Percentiles rank a stretch among this genome's conserved stretches.
These are phyloP conservation scores for Speleostelium caveatum DNA, from an alignment of 78 protist species.

Conservation along the genomic window DNA sequence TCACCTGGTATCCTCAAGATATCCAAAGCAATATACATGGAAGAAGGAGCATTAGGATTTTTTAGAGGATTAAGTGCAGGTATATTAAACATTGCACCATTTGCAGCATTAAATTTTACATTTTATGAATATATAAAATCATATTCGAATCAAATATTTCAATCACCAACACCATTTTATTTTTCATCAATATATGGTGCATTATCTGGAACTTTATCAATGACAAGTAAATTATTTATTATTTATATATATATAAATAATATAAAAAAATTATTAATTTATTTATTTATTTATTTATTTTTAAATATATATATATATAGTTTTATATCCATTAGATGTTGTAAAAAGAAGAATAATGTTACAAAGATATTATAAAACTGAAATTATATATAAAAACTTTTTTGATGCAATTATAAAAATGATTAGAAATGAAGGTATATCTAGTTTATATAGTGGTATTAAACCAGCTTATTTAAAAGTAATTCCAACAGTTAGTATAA, in stretches of 20 bases:
- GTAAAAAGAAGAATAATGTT: conserved; percentile 69
- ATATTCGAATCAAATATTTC: background rate
- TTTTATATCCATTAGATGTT: conserved; percentile 69
- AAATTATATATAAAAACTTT: conserved; percentile 13
- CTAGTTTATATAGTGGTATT: conserved; percentile 41
- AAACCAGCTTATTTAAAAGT: conserved; percentile 70
- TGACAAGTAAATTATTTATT: conserved; percentile 36
- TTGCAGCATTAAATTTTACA: conserved; percentile 54
- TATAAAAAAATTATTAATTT: background rate
- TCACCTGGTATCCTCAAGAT: background rate
- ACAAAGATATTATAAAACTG: conserved; percentile 7
- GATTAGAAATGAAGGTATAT: conserved; percentile 38
- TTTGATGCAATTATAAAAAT: conserved; percentile 17
- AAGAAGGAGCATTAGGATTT: conserved; percentile 17
- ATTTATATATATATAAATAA: background rate
- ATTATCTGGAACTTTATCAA: conserved; percentile 43
- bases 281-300: too few species aligned
- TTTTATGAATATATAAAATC: conserved; percentile 49
- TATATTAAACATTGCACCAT: conserved; percentile 64
- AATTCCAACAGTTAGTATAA: conserved; percentile 63
- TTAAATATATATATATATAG: background rate
- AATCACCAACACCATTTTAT: conserved; percentile 34
- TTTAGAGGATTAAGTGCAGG: conserved; percentile 56
- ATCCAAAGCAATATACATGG: background rate
- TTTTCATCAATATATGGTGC: conserved; percentile 55